Evolutionary conservation across 257 asterid genomes (phyloP), one percentile per base, ranked within the genome.

Genomic region (Pogostemon cablin): DNA sequence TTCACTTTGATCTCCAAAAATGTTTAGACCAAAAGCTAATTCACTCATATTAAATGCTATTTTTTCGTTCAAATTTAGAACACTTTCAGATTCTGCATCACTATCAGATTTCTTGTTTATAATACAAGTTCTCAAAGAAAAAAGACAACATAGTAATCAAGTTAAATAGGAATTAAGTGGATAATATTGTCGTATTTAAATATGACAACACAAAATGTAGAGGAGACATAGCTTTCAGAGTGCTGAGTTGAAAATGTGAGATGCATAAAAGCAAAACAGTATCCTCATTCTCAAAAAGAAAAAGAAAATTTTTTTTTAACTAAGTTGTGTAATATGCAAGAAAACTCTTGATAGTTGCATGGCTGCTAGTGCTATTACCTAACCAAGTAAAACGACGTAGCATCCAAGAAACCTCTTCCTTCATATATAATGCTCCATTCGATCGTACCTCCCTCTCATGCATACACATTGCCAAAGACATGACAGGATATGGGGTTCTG

Each of bases 311-410:
- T n/a, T n/a, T n/a, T n/a, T n/a, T n/a, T n/a, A 44, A 63, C 71
- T 35, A 62, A 68, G 9, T 86, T 80, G 81, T 80, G 92, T 88
- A 82, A 81, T 76, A 46, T 81, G 75, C 81, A 88, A 84, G 96
- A 71, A 80, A 86, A 75, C 77, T 62, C 9, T 44, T 4, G 69
- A 17, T 57, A 47, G 55, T 46, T 77, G 72, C 87, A 80, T 65
- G 82, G 75, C 73, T 69, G 57, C 62, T 61, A 40, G 20, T 57
- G 17, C 10, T 60, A 39, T 80, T 79, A 88, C 90, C 92, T 78
- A 81, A 80, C 15, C 90, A 49, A 58, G 72, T 85, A 86, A 57
- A 88, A 78, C 49, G 92, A 88, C 90, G 32, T 62, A 34, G 71
- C 86, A 80, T 81, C 84, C 67, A 8, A 57, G 59, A 42, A 11